Base-by-base conservation (phyloP, 768 basidiomycete species). In the Suillus placidus region DNA sequence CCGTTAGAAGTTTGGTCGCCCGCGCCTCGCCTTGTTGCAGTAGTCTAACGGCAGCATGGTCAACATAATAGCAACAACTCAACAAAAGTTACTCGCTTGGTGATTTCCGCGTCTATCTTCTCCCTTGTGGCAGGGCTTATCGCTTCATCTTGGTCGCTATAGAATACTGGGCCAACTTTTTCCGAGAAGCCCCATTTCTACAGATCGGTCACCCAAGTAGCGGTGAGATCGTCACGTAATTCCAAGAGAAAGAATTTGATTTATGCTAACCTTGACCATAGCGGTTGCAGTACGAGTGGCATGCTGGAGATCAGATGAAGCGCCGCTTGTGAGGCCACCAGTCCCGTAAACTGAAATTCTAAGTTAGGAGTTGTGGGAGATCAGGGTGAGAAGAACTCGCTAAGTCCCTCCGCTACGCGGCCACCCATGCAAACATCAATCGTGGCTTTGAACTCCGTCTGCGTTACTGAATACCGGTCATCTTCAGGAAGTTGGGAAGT, bases 341-440 rank as follows among this genome's bases (percentile, higher is more conserved):
- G 85, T 76, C 5, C 96, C 96, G 73, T 94, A 97, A 66, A 97
- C 93, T 94, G 68, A 18, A 58, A 64, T 61, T 20, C 32, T 1
- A 1, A 13, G 16, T 75, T 64, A 71, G 68, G 63, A 64, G 43
- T 66, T 26, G 62, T 62, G 56, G 14, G 43, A 37, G 45, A 54
- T 64, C 65, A 35, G 23, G 14, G 40, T 10, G 62, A 57, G 58
- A 64, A 26, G 34, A 68, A 75, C 89, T 70, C 73, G 91, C 93
- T 86, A 69, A 97, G 77, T 79, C 93, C 94, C 78, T 99, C 97
- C 30, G 97, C 97, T 7, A 95, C 92, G 58, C 97, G 90, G 26
- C 97, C 97, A 13, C 95, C 97, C 85, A 98, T 91, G 38, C 87
- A 88, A 30, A 97, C 95, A 76, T 97, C 97, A 70, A 99, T 94